Conservation (phyloP, 768 basidiomycete species). For the Hygrophoropsis aurantiaca region DNA sequence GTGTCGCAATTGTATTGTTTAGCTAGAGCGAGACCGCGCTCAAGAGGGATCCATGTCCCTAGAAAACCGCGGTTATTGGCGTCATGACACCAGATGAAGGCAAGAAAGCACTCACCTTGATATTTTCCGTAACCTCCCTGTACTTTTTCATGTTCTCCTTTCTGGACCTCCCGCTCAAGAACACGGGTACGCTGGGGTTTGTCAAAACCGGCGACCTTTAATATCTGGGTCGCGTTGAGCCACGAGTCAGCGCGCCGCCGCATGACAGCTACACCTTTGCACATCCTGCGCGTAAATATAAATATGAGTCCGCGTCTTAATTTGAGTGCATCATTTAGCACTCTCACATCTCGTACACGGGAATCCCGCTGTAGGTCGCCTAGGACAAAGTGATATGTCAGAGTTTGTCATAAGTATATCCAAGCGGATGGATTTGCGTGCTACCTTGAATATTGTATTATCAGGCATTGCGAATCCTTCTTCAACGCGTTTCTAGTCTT, state of each 20-base stretch:
- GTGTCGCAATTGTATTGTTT: conserved; percentile 92
- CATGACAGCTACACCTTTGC: conserved; percentile 97
- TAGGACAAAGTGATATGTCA: conserved; percentile 27
- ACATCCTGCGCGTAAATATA: conserved; percentile 70
- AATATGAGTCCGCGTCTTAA: conserved; percentile 32
- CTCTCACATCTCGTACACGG: conserved; percentile 87
- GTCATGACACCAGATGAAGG: conserved; percentile 5
- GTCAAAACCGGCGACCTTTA: conserved; percentile 99
- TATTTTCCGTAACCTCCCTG: conserved; percentile 99
- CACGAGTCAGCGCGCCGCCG: conserved; percentile 93
- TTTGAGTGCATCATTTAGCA: conserved; percentile 33
- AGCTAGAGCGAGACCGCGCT: conserved; percentile 81
- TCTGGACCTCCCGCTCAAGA: conserved; percentile 96
- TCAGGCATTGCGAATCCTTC: conserved; percentile 63
- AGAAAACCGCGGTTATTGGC: not conserved
- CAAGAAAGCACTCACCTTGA: conserved; percentile 67
- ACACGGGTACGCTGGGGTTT: conserved; percentile 98
- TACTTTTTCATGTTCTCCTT: conserved; percentile 98
- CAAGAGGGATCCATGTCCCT: conserved; percentile 99
- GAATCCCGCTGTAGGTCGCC: conserved; percentile 93
- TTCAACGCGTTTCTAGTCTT: conserved; percentile 9
- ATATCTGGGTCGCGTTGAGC: conserved; percentile 98
- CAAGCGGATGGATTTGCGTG: not conserved
- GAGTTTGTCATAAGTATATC: conserved; percentile 5
- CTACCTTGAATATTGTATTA: conserved; percentile 87